phyloP scores from a whole-genome alignment of 2,329 filamentous ascomycete species.

The Sporothrix sp. region DNA sequence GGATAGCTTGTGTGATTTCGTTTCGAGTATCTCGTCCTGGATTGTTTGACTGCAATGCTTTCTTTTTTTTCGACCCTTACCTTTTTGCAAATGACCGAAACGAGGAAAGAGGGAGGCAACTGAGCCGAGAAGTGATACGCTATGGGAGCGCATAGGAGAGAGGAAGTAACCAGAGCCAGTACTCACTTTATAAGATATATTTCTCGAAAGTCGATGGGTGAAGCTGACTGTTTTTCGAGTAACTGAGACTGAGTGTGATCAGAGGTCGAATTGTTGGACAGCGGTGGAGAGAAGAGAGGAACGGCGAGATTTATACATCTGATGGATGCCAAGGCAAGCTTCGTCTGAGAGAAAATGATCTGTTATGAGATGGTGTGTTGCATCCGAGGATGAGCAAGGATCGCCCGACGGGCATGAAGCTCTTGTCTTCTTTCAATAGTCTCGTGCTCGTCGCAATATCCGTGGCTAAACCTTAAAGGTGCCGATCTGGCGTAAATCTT shows the following conservation, averaged over 20 bases:
- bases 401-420: too few species aligned
- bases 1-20: too few species aligned
- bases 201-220: neutral
- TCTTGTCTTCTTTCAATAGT: too few species aligned
- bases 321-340: too few species aligned
- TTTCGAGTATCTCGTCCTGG: neutral
- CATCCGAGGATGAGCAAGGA: neutral
- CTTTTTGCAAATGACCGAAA: neutral
- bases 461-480: too few species aligned
- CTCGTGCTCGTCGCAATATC: too few species aligned
- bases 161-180: too few species aligned
- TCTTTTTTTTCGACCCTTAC: too few species aligned
- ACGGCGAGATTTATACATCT: neutral
- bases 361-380: neutral
- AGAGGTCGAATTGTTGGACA: neutral
- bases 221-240: neutral
- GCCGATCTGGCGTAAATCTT: too few species aligned
- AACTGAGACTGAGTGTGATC: neutral
- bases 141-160: neutral
- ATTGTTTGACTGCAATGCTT: too few species aligned
- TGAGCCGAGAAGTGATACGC: neutral
- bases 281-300: neutral
- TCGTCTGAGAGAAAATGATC: too few species aligned
- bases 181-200: conserved; percentile 4
- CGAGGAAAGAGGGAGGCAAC: neutral